These are phyloP conservation scores for Pleurotus ostreatus DNA, from an alignment of 768 basidiomycete species.

Conservation along the genomic window DNA sequence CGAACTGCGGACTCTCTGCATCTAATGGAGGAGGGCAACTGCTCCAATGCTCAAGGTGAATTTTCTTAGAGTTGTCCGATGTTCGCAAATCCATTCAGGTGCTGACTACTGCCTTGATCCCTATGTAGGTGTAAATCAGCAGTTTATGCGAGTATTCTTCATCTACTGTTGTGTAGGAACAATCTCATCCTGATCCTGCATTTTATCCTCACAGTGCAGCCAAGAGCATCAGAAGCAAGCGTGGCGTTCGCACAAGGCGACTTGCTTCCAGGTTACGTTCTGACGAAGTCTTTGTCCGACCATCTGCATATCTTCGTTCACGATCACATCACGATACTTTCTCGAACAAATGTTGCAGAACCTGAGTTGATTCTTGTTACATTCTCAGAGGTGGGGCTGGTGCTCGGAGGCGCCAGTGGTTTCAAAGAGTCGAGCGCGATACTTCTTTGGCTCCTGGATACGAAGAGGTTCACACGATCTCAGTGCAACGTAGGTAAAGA, in stretches of 20 bases:
- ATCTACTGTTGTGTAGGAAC: background rate
- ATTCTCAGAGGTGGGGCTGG: no score
- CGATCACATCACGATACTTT: no score
- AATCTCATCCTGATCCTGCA: background rate
- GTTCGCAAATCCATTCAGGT: background rate
- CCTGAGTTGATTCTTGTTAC: no score
- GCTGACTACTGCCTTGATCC: background rate
- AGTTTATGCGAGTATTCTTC: constrained; percentile 33
- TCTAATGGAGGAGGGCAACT: constrained; percentile 22
- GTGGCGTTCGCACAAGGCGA: constrained; percentile 30
- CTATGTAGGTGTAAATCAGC: constrained; percentile 33
- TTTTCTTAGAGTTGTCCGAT: constrained; percentile 1
- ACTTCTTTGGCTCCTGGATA: no score
- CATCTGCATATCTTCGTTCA: no score
- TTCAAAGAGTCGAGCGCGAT: no score
- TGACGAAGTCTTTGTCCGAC: no score
- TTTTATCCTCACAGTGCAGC: constrained; percentile 23
- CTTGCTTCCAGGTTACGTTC: constrained; percentile 28
- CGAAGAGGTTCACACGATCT: no score
- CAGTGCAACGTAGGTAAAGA: no score
- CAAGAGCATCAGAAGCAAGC: constrained; percentile 29
- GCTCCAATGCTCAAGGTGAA: constrained; percentile 33
- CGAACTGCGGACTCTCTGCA: constrained; percentile 19
- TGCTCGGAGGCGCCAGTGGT: no score
- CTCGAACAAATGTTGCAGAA: no score